Evolutionary conservation across 2,329 filamentous ascomycete species (phyloP).

Genomic region (Nemania serpens): DNA sequence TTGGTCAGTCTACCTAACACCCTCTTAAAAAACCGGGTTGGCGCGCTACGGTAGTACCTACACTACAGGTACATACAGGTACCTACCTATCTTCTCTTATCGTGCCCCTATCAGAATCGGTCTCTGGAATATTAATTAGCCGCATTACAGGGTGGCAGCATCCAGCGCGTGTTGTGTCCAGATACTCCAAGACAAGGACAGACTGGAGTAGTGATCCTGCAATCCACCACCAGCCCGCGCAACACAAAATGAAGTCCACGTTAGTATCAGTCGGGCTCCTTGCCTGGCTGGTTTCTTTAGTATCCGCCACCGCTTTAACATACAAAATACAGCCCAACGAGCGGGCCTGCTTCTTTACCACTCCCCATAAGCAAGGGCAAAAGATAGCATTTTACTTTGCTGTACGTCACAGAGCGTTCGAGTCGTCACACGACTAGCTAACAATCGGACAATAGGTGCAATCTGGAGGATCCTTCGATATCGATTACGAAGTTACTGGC

Average conservation of each 20-base stretch:
- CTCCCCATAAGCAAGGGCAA: constrained; percentile 74
- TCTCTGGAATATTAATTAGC: constrained; percentile 23
- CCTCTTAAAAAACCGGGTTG: too few relatives aligned
- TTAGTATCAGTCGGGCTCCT: constrained; percentile 69
- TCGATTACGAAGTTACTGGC: constrained; percentile 87
- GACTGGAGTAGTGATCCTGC: constrained; percentile 26
- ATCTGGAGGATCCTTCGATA: constrained; percentile 96
- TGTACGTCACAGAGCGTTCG: constrained; percentile 57
- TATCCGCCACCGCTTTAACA: constrained; percentile 87
- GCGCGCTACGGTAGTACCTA: too few relatives aligned
- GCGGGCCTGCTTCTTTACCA: constrained; percentile 92
- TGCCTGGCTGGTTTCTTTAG: constrained; percentile 71
- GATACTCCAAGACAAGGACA: background rate
- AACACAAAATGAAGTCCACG: constrained; percentile 66
- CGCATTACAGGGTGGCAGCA: constrained; percentile 25
- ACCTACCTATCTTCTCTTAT: too few relatives aligned
- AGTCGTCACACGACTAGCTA: constrained; percentile 16
- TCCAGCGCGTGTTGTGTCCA: constrained; percentile 11
- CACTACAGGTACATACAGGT: too few relatives aligned
- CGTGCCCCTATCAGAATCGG: background rate
- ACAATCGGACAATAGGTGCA: constrained; percentile 68
- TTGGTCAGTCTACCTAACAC: too few relatives aligned
- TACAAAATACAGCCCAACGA: constrained; percentile 91
- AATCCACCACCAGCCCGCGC: constrained; percentile 34
- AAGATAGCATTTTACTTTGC: constrained; percentile 99